Conservation (phyloP, 1,284 basidiomycete genomes). For the Malassezia yamatoensis region DNA sequence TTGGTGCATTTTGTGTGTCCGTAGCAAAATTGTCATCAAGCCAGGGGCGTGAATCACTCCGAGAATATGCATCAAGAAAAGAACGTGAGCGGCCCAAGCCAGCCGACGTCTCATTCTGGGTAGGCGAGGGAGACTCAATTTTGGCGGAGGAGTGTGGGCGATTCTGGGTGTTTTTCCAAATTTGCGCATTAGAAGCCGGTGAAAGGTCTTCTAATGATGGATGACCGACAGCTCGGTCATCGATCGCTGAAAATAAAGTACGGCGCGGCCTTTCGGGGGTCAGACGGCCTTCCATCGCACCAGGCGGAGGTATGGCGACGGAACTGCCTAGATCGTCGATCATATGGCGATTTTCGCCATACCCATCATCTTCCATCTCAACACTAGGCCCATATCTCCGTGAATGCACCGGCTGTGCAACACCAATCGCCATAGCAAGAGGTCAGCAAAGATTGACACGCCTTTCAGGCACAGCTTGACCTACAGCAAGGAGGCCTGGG, state of each 20-base stretch:
- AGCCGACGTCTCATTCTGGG: background rate
- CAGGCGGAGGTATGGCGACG: slow-evolving; percentile 8
- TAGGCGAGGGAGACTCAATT: background rate
- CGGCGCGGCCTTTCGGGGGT: background rate
- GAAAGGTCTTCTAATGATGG: background rate
- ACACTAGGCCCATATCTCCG: slow-evolving; percentile 7
- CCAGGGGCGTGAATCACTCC: background rate
- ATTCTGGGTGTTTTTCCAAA: background rate
- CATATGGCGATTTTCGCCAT: background rate
- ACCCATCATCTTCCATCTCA: background rate
- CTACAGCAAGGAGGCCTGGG: background rate
- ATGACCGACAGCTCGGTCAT: background rate
- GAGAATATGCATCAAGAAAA: slow-evolving; percentile 8
- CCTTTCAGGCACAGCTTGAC: background rate
- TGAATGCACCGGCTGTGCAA: background rate
- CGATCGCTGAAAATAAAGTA: background rate
- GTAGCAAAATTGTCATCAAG: slow-evolving; percentile 1
- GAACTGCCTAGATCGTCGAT: slow-evolving; percentile 11
- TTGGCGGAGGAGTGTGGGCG: background rate
- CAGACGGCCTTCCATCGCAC: slow-evolving; percentile 4
- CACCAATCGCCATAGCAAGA: background rate
- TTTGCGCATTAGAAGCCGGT: background rate
- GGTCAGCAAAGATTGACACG: background rate
- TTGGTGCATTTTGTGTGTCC: background rate
- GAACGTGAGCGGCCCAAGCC: slow-evolving; percentile 2